Evolutionary conservation across 495 filamentous ascomycete species (phyloP).

Genomic region (Aspergillus biplanus): DNA sequence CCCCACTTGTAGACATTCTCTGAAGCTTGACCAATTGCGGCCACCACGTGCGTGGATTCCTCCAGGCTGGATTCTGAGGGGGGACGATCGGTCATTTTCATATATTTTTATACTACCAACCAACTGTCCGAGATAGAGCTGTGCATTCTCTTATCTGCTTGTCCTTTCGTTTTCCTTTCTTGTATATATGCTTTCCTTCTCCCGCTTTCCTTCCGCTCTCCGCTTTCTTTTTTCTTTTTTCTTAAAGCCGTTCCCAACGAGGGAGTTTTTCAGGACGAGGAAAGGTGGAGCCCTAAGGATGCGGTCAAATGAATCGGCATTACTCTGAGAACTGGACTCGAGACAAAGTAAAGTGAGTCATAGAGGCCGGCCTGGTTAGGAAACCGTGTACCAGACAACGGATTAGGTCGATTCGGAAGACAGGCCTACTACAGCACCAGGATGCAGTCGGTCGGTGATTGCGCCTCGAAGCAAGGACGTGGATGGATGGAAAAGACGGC

Average conservation of each 20-base stretch:
- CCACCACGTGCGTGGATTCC: conserved; percentile 31
- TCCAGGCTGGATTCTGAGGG: conserved; percentile 39
- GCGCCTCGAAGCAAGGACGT: conserved; percentile 16
- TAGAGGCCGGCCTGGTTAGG: conserved; percentile 18
- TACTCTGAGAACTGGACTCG: conserved; percentile 34
- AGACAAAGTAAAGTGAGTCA: conserved; percentile 22
- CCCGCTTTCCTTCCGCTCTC: background rate
- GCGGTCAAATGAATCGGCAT: conserved; percentile 43
- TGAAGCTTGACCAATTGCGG: conserved; percentile 33
- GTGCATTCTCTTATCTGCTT: conserved; percentile 27
- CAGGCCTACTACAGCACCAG: conserved; percentile 48
- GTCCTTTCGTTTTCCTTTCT: conserved; percentile 7
- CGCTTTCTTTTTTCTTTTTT: conserved; percentile 20
- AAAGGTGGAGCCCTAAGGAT: conserved; percentile 32
- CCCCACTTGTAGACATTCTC: conserved; percentile 28
- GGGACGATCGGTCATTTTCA: conserved; percentile 42
- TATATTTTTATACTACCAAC: conserved; percentile 22
- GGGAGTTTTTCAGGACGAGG: conserved; percentile 34
- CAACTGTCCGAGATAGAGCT: conserved; percentile 18
- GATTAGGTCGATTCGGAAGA: conserved; percentile 24
- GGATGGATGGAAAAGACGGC: conserved; percentile 10
- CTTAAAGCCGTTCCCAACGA: conserved; percentile 23
- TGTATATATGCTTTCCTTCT: background rate
- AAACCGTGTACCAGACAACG: conserved; percentile 44
- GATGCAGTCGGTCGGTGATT: conserved; percentile 22